phyloP scores from a whole-genome alignment of 805 yeast genomes.

The Lachancea dasiensis region DNA sequence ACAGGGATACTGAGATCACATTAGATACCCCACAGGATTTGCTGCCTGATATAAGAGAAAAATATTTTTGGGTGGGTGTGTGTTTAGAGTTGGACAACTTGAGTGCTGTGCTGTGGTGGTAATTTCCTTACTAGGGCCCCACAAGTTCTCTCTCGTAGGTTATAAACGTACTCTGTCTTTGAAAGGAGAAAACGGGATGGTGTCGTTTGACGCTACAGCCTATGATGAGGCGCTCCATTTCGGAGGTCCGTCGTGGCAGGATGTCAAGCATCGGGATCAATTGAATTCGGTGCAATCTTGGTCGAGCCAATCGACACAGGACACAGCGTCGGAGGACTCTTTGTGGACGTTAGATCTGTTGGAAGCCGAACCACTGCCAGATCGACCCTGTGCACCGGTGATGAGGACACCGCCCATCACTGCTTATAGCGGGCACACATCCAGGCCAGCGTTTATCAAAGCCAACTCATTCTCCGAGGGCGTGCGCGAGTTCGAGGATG shows the following conservation, averaged over 20 bases:
- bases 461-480: slow-evolving; percentile 9
- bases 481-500: slow-evolving; percentile 6
- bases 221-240: slow-evolving; percentile 1
- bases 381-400: background rate
- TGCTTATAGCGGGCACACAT: background rate
- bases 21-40: too few relatives aligned
- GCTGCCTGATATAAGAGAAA: too few relatives aligned
- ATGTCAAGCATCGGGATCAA: slow-evolving; percentile 1
- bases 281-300: slow-evolving; percentile 2
- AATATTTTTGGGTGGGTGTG: too few relatives aligned
- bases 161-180: too few relatives aligned
- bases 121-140: too few relatives aligned
- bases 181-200: too few relatives aligned
- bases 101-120: too few relatives aligned
- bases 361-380: slow-evolving; percentile 1
- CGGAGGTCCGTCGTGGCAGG: slow-evolving; percentile 5
- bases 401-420: background rate
- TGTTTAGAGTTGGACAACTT: too few relatives aligned
- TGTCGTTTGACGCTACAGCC: slow-evolving; percentile 1
- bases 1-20: too few relatives aligned
- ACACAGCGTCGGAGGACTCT: too few relatives aligned
- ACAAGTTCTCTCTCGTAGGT: too few relatives aligned
- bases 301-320: slow-evolving; percentile 1
- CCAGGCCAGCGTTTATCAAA: slow-evolving; percentile 5
- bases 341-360: slow-evolving; percentile 4